A percentile compares a stretch with the other conserved stretches of the same genome.
These are phyloP conservation scores for Ceratocystis smalleyi DNA, from an alignment of 2,329 filamentous ascomycete species.

Conservation along the genomic window DNA sequence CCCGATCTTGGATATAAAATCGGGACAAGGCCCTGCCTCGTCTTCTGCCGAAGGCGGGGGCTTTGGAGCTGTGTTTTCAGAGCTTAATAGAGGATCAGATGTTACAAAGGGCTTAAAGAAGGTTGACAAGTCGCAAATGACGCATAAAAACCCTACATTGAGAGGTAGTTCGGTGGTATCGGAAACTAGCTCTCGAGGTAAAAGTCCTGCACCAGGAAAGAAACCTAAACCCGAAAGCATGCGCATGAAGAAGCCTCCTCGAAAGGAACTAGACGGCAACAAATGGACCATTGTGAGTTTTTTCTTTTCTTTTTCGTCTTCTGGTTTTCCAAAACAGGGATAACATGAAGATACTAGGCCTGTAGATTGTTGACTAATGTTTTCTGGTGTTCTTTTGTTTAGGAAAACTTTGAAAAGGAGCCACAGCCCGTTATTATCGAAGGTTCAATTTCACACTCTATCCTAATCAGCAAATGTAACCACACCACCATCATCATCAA, in stretches of 20 bases:
- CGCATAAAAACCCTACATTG: conserved; percentile 89
- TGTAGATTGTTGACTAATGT: background rate
- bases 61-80: conserved; percentile 76
- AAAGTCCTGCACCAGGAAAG: conserved; percentile 77
- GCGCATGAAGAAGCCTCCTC: conserved; percentile 66
- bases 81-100: conserved; percentile 76
- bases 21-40: conserved; percentile 25
- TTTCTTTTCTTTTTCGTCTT: background rate
- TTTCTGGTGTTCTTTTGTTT: background rate
- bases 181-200: conserved; percentile 46
- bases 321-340: background rate
- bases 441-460: conserved; percentile 68
- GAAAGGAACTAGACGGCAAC: conserved; percentile 67
- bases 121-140: conserved; percentile 92
- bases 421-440: conserved; percentile 61
- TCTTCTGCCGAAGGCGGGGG: conserved; percentile 39
- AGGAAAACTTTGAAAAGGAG: conserved; percentile 84
- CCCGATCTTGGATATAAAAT: conserved; percentile 46
- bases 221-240: conserved; percentile 77
- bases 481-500: conserved; percentile 78
- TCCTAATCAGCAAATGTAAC: conserved; percentile 83
- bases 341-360: background rate
- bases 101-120: conserved; percentile 82
- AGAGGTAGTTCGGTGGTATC: conserved; percentile 58
- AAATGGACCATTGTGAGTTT: conserved; percentile 73